phyloP scores from a whole-genome alignment of 139 green algal species.

The Tetraselmis striata region DNA sequence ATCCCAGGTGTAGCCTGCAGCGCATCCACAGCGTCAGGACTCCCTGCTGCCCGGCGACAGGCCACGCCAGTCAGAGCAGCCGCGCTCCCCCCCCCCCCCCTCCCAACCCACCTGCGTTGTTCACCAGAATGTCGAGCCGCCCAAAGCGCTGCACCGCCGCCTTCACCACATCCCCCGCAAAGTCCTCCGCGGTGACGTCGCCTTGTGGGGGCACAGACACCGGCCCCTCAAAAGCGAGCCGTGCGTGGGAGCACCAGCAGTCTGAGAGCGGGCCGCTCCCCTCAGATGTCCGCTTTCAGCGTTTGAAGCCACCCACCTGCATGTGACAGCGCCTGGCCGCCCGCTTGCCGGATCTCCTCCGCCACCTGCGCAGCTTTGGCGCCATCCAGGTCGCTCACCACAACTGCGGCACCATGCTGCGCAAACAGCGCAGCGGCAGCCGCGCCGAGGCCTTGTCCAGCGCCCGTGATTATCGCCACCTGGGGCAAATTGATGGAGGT shows the following conservation, averaged over 20 bases:
- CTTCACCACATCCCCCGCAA: constrained; percentile 36
- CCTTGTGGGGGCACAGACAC: constrained; percentile 36
- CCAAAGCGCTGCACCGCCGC: constrained; percentile 50
- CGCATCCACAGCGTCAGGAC: neutral
- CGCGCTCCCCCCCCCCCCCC: too few species aligned
- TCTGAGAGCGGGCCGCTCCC: neutral
- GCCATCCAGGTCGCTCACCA: constrained; percentile 64
- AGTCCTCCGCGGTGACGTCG: constrained; percentile 62
- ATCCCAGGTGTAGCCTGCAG: constrained; percentile 80
- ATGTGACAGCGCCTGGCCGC: neutral
- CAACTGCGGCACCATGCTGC: constrained; percentile 55
- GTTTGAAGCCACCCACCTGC: neutral
- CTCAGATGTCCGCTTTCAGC: neutral
- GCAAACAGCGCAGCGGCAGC: constrained; percentile 62
- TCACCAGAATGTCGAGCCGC: constrained; percentile 54
- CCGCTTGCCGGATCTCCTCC: neutral
- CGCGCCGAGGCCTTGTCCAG: constrained; percentile 67
- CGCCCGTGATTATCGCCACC: constrained; percentile 74
- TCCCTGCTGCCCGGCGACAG: too few species aligned
- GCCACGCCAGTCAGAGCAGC: too few species aligned
- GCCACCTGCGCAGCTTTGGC: constrained; percentile 28
- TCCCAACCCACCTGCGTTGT: constrained; percentile 50
- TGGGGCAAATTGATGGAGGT: too few species aligned
- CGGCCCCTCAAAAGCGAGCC: constrained; percentile 9
- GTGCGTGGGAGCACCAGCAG: constrained; percentile 1